These are phyloP conservation scores for Moricandia arvensis DNA, from an alignment of 345 rosid species.

Conservation along the genomic window DNA sequence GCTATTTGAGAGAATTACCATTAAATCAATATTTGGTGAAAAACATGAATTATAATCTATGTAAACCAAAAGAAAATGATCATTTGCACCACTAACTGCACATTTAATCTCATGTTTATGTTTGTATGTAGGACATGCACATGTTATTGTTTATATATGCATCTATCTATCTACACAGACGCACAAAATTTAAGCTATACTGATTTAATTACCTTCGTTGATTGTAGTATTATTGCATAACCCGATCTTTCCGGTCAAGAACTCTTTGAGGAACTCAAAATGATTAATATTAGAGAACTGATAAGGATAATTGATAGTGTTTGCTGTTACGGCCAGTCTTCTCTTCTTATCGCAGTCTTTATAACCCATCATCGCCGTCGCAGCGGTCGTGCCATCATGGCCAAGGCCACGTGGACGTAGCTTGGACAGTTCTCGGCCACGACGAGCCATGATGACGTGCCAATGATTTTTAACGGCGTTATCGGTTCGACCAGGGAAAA, in stretches of 20 bases:
- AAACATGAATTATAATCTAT: neutral
- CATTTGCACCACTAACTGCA: neutral
- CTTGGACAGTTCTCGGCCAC: slow-evolving; percentile 59
- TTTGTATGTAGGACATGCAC: neutral
- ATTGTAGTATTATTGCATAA: slow-evolving; percentile 4
- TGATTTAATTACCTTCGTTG: slow-evolving; percentile 21
- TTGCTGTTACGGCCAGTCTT: slow-evolving; percentile 6
- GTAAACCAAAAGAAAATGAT: neutral
- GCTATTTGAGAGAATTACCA: no score
- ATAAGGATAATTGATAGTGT: slow-evolving; percentile 25
- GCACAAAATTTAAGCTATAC: neutral
- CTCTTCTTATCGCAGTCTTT: slow-evolving; percentile 1
- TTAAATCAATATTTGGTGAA: neutral
- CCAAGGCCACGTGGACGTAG: slow-evolving; percentile 33
- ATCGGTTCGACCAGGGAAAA: slow-evolving; percentile 89
- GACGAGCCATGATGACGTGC: slow-evolving; percentile 96
- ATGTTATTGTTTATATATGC: neutral
- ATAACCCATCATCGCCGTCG: slow-evolving; percentile 2
- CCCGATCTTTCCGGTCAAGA: slow-evolving; percentile 27
- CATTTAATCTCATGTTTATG: slow-evolving; percentile 3
- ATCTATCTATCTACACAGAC: neutral
- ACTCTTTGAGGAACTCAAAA: slow-evolving; percentile 33
- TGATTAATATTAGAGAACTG: slow-evolving; percentile 33
- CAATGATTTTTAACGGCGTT: slow-evolving; percentile 96
- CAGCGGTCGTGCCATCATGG: slow-evolving; percentile 15